Base-by-base conservation (phyloP, 257 asterid genomes). In the Jacaranda mimosifolia region DNA sequence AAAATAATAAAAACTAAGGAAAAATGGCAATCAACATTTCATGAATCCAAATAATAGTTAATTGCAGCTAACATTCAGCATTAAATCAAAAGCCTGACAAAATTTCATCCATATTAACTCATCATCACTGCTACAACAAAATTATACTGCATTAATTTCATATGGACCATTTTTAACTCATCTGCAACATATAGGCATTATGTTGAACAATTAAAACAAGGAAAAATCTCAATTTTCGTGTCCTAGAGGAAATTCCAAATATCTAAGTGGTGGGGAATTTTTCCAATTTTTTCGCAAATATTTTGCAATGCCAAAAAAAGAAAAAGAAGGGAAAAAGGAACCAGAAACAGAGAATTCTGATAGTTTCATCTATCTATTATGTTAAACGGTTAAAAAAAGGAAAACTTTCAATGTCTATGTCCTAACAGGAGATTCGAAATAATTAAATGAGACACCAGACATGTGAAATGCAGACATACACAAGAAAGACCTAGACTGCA, bases 401-500 rank as follows among this genome's bases (percentile, higher is more conserved):
- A 13, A 58, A 49, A 39, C 52, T n/a, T n/a, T 45, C 51, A 19
- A 15, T 70, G 17, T 73, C 32, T 13, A 35, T 55, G 18, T 45
- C 63, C 59, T 18, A 19, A 38, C 59, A 6, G 35, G 77, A 14
- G 39, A 26, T 17, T 49, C 6, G 18, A 62, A 58, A 21, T 38
- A 38, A 9, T 15, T 13, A 39, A 68, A n/a, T 13, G 10, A 63
- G 81, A 19, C 56, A 57, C 14, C 17, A 69, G n/a, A 42, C 35
- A 19, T 39, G 17, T 32, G 68, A 9, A 55, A 55, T 68, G 66
- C 56, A 64, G 13, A 52, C 19, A 75, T 51, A 9, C 38, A 88
- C 57, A 87, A 79, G 86, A 87, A 87, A 65, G 76, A 89, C 65
- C 87, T 82, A 59, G 84, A 81, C 70, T 80, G 84, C 82, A 69